Evolutionary conservation across 1,284 basidiomycete genomes (phyloP), one percentile per base, ranked within the genome.

Genomic region (Pterulicium gracile): DNA sequence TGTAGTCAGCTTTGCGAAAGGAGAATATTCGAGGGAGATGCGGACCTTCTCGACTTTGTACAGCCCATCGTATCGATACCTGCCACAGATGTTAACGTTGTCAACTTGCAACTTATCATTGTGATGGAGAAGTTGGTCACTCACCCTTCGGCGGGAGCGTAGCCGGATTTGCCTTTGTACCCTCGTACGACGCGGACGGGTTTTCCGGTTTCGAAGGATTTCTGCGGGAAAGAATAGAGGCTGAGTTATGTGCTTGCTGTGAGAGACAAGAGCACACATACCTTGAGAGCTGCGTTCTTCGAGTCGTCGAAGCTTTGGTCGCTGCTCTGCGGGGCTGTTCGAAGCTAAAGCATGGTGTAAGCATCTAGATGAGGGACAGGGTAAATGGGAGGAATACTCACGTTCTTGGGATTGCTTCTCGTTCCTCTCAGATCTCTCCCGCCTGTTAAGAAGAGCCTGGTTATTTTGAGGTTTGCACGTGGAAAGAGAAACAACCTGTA

Each of bases 1-100:
- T 32, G 10, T 32, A 17, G 7, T 41, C 18, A 41, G 18, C 7
- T 41, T 7, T 7, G 39, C 39, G 10, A 41, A 7, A 41, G 18
- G 19, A 19, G 39, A n/a, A 10, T 10, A 34, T 10, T 10, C 7
- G 39, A 17, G 19, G 19, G 10, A n/a, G 13, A 10, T 7, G 18
- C 19, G n/a, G 10, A 78, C 83, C 67, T 79, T 79, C 60, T 83
- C 81, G 4, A 88, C 82, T 2, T 59, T 65, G 57, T 93, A 93
- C 21, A 93, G 66, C 0, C 89, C 89, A 54, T 89, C 83, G 57
- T 93, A 93, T 7, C 88, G 79, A 56, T 90, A 92, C 14, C 86
- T 81, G 48, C 24, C 35, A 27, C 10, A 35, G 35, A 45, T 23
- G 47, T 22, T 13, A 47, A 15, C 32, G 24, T 20, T 1, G 19